These are phyloP conservation scores for Ophiostoma montium DNA, from an alignment of 2,329 filamentous ascomycete species.

Conservation along the genomic window DNA sequence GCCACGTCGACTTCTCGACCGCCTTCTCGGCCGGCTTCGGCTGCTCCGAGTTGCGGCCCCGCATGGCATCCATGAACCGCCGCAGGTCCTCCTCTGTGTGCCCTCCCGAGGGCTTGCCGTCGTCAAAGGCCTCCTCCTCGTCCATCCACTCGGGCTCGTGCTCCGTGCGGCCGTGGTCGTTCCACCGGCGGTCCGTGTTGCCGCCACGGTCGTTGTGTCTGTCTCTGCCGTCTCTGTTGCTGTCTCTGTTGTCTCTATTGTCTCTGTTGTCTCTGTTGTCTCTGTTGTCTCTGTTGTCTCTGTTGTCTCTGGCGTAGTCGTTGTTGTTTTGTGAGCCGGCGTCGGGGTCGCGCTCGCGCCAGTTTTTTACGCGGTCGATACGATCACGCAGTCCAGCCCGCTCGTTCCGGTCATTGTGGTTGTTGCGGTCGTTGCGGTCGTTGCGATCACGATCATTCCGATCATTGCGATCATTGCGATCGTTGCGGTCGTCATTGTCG, in stretches of 20 bases:
- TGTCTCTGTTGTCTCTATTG: not conserved
- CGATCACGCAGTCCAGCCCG: slow-evolving; percentile 34
- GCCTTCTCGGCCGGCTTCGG: slow-evolving; percentile 26
- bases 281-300: slow-evolving; percentile 24
- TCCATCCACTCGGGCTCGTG: slow-evolving; percentile 90
- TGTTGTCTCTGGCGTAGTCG: not conserved
- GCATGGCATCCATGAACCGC: slow-evolving; percentile 66
- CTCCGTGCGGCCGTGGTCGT: slow-evolving; percentile 40
- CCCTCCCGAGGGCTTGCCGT: slow-evolving; percentile 19
- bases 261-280: slow-evolving; percentile 24
- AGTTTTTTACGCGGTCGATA: slow-evolving; percentile 44
- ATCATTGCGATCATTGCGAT: slow-evolving; percentile 16
- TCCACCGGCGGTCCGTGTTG: slow-evolving; percentile 35
- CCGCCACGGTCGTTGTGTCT: slow-evolving; percentile 25
- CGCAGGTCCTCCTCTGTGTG: slow-evolving; percentile 87
- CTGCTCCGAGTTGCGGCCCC: slow-evolving; percentile 17
- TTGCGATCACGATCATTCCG: slow-evolving; percentile 13
- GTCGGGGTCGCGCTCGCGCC: slow-evolving; percentile 40
- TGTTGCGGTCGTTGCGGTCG: slow-evolving; percentile 11
- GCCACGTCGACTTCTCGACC: slow-evolving; percentile 29
- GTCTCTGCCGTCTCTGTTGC: slow-evolving; percentile 19
- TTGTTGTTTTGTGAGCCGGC: slow-evolving; percentile 19
- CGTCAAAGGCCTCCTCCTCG: slow-evolving; percentile 22
- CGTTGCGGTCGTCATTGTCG: slow-evolving; percentile 16
- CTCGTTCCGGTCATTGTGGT: slow-evolving; percentile 3